Evolutionary conservation across 2,329 filamentous ascomycete genomes (phyloP).

Genomic region (Paraphoma chrysanthemicola): DNA sequence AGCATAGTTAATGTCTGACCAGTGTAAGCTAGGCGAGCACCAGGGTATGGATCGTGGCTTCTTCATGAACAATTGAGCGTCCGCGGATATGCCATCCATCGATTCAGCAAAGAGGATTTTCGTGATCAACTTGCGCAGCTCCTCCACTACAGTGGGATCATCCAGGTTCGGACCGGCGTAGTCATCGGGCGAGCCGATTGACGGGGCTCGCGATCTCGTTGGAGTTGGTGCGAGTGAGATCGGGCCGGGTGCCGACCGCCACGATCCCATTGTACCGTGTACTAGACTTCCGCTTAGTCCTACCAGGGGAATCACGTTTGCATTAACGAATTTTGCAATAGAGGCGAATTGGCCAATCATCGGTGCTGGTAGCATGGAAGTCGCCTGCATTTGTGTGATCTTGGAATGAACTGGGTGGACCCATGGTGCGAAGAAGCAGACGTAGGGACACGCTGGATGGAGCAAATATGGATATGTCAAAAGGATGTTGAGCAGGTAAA

Average conservation of each 20-base stretch:
- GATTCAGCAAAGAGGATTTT: conserved; percentile 35
- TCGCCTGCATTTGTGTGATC: conserved; percentile 24
- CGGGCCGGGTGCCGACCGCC: conserved; percentile 15
- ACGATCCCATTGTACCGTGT: conserved; percentile 8
- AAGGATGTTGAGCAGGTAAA: conserved; percentile 39
- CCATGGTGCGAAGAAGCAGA: conserved; percentile 42
- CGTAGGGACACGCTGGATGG: conserved; percentile 32
- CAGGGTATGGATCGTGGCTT: conserved; percentile 29
- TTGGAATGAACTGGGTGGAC: conserved; percentile 38
- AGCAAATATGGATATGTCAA: conserved; percentile 35
- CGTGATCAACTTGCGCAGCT: conserved; percentile 29
- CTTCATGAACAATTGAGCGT: conserved; percentile 35
- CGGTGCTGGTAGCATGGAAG: conserved; percentile 32
- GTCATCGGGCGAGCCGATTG: background rate
- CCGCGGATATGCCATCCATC: conserved; percentile 33
- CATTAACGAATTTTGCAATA: conserved; percentile 25
- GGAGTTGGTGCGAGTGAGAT: conserved; percentile 15
- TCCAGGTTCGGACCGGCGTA: conserved; percentile 13
- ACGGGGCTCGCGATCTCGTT: conserved; percentile 4
- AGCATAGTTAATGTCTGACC: conserved; percentile 34
- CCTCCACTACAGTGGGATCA: conserved; percentile 24
- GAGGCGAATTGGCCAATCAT: conserved; percentile 33
- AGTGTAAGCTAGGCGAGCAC: conserved; percentile 24
- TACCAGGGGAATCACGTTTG: conserved; percentile 31
- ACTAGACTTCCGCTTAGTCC: conserved; percentile 26